Evolutionary conservation across 305 asterid genomes (phyloP), one percentile per base, ranked within the genome.

Genomic region (Plantago coronopus): DNA sequence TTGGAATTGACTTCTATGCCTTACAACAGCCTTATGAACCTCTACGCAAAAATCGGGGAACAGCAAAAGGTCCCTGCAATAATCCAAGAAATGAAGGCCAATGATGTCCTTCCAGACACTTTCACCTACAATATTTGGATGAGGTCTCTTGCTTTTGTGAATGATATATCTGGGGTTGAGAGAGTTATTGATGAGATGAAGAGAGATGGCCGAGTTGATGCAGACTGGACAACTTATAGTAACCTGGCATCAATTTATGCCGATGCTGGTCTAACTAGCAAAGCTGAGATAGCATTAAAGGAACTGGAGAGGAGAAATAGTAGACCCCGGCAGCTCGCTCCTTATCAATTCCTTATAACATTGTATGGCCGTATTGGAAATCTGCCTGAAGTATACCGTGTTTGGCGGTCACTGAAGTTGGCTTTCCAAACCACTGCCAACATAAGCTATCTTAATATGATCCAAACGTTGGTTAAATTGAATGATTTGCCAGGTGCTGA

Each of bases 401-500:
- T 91, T 37, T 91, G 98, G 96, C 94, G 94, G 25, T 88, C 98
- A 11, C 61, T 91, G 77, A 88, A 79, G 81, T 79, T 91, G 57
- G 96, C 95, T 48, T 86, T 86, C 69, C 82, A 75, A 16, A 83
- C 75, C 79, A 86, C 95, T 8, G 84, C 95, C 40, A 88, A 84
- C 43, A 43, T 83, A 37, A 91, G 94, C 71, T 91, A 86, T 75
- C 81, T 91, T 60, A 89, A 88, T 75, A 84, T 91, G 96, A 91
- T 86, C 48, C 94, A 80, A 46, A 86, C 78, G 51, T 66, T 91
- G 77, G 88, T 88, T 50, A 86, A 81, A 49, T 70, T 86, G 73
- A 78, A 91, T 54, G 98, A 91, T 76, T 51, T 88, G 62, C 94
- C 97, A 3, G 97, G 95, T 67, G 97, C 98, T 5, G 97, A 88